These are phyloP conservation scores for Vitellaria paradoxa DNA, from an alignment of 179 eudicot genomes.

Conservation along the genomic window DNA sequence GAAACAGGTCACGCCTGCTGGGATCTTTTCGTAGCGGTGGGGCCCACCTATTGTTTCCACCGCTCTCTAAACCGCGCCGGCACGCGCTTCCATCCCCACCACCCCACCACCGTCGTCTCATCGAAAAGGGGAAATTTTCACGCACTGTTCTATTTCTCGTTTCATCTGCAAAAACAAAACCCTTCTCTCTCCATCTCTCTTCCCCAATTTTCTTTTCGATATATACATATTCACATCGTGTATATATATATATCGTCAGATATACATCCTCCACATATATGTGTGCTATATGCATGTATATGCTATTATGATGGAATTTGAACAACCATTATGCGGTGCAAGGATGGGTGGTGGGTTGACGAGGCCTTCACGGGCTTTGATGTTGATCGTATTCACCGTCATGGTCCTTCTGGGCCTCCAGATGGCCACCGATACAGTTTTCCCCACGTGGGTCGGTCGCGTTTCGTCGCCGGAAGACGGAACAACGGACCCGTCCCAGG, in stretches of 20 bases:
- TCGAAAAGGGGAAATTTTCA: too few relatives aligned
- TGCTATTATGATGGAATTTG: conserved; percentile 35
- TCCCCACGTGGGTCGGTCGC: conserved; percentile 4
- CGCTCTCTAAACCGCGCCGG: not conserved
- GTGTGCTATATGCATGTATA: not conserved
- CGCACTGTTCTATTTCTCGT: not conserved
- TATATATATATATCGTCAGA: not conserved
- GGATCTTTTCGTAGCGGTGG: not conserved
- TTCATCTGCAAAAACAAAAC: not conserved
- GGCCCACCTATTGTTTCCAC: not conserved
- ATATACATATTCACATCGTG: not conserved
- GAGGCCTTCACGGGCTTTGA: conserved; percentile 41
- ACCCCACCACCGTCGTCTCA: not conserved
- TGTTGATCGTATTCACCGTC: conserved; percentile 29
- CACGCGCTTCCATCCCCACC: not conserved
- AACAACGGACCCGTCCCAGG: not conserved
- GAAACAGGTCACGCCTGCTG: not conserved
- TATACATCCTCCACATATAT: not conserved
- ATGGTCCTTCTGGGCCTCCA: conserved; percentile 39
- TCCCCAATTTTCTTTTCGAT: not conserved
- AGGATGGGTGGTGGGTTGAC: conserved; percentile 17
- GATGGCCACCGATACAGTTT: conserved; percentile 26
- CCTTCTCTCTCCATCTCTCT: too few relatives aligned
- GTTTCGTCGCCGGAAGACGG: not conserved
- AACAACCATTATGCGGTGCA: conserved; percentile 30